Conservation (phyloP, 2,329 filamentous ascomycete genomes). For the Beauveria sp. region DNA sequence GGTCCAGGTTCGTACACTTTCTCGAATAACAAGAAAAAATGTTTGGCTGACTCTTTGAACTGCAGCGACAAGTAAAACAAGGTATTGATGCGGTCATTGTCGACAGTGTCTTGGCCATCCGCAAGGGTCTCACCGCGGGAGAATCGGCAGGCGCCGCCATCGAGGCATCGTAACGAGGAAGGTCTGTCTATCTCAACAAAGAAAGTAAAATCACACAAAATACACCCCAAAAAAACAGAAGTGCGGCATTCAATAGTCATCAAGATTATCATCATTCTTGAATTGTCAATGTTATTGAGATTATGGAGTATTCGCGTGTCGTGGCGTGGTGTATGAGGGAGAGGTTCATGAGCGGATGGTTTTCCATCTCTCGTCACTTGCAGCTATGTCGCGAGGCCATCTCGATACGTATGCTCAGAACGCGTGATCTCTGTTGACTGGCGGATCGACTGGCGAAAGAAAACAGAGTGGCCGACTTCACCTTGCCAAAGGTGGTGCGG, state of each 20-base stretch:
- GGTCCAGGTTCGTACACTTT: conserved; percentile 57
- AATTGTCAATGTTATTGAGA: no score
- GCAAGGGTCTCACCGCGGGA: conserved; percentile 67
- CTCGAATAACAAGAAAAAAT: not conserved
- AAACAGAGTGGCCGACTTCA: not conserved
- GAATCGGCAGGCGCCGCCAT: not conserved
- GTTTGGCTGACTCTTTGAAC: not conserved
- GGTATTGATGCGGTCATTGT: conserved; percentile 98
- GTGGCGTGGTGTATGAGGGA: no score
- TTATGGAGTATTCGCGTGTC: no score
- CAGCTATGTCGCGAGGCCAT: not conserved
- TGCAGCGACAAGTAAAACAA: conserved; percentile 78
- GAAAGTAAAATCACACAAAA: not conserved
- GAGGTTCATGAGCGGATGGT: no score
- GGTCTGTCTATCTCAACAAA: not conserved
- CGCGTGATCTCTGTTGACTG: not conserved
- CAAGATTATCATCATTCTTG: not conserved
- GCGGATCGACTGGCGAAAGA: not conserved
- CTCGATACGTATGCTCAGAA: not conserved
- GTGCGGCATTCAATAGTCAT: not conserved
- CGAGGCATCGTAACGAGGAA: not conserved
- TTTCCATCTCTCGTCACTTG: not conserved
- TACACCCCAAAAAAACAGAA: not conserved
- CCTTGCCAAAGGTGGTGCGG: not conserved
- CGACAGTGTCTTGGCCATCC: conserved; percentile 86